Evolutionary conservation across 2,329 filamentous ascomycete genomes (phyloP).

Genomic region (Aspergillus fumigatiaffinis): DNA sequence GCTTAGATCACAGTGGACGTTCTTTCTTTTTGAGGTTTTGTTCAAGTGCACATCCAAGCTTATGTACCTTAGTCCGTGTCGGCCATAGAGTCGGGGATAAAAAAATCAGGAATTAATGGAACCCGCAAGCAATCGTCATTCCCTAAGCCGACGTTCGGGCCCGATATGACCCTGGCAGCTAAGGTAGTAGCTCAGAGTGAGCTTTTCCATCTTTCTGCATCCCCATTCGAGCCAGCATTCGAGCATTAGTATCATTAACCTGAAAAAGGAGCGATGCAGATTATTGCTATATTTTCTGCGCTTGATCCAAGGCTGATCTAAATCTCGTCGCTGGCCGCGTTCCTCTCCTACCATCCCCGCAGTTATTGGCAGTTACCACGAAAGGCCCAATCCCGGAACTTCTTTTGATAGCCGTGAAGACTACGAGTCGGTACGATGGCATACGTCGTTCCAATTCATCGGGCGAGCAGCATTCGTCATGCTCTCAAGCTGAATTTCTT

Average conservation of each 20-base stretch:
- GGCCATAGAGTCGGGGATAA: background rate
- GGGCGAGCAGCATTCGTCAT: constrained; percentile 85
- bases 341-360: background rate
- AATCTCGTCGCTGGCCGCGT: background rate
- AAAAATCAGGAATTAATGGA: background rate
- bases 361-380: background rate
- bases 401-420: background rate
- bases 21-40: background rate
- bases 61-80: background rate
- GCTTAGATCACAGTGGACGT: background rate
- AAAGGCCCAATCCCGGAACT: background rate
- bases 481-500: constrained; percentile 78
- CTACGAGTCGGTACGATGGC: constrained; percentile 59
- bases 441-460: constrained; percentile 90
- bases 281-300: background rate
- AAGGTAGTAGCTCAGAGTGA: background rate
- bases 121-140: background rate
- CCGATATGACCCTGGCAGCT: background rate
- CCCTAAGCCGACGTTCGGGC: background rate
- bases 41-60: no score
- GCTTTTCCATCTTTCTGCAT: background rate
- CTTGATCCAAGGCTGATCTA: background rate
- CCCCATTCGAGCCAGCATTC: background rate
- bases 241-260: background rate
- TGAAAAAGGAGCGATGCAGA: background rate